Evolutionary conservation across 2,329 filamentous ascomycete species (phyloP).

Genomic region (Diplodia scrobiculata): DNA sequence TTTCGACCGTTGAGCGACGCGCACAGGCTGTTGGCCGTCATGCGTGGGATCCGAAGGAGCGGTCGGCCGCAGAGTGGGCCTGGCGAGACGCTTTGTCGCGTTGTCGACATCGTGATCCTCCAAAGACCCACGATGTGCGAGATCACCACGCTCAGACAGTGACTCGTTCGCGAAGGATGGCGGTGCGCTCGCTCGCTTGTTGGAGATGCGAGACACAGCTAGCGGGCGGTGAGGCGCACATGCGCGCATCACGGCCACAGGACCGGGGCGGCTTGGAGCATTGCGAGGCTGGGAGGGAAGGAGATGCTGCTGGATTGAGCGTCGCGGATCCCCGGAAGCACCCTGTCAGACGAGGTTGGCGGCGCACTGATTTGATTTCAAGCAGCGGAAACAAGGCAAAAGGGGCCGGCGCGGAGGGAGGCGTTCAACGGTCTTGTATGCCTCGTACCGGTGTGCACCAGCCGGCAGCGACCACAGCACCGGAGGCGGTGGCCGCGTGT

Average conservation of each 20-base stretch:
- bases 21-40: constrained; percentile 22
- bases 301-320: constrained; percentile 22
- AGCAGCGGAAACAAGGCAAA: constrained; percentile 6
- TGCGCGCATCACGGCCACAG: constrained; percentile 2
- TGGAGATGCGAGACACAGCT: constrained; percentile 18
- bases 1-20: constrained; percentile 19
- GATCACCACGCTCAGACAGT: constrained; percentile 25
- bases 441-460: not conserved
- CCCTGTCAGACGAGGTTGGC: not conserved
- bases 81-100: constrained; percentile 21
- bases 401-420: constrained; percentile 13
- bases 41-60: constrained; percentile 26
- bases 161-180: constrained; percentile 18
- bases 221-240: constrained; percentile 22
- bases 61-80: constrained; percentile 23
- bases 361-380: constrained; percentile 14
- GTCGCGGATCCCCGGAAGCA: constrained; percentile 10
- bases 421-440: constrained; percentile 16
- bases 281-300: constrained; percentile 5
- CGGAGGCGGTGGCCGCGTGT: not conserved
- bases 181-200: constrained; percentile 22
- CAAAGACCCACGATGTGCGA: constrained; percentile 23
- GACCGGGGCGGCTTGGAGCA: not conserved
- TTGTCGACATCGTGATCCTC: constrained; percentile 27
- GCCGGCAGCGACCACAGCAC: too few relatives aligned